A percentile compares a stretch with the other conserved stretches of the same genome.
Conservation (phyloP, 1,139 yeast species). For the Debaryomyces singareniensis region DNA sequence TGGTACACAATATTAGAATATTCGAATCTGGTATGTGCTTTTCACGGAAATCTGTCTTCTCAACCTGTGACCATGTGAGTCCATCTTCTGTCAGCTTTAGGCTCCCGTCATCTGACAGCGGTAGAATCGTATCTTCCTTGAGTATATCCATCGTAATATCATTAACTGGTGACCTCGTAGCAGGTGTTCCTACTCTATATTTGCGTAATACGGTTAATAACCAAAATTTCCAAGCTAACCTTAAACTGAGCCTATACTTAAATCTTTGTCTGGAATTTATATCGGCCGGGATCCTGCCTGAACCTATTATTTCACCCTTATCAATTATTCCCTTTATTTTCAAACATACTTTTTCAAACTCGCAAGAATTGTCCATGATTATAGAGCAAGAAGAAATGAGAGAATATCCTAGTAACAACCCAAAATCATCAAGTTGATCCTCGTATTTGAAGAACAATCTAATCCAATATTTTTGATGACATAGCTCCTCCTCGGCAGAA, state of each 20-base stretch:
- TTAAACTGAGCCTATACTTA: slow-evolving; percentile 29
- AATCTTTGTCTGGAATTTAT: slow-evolving; percentile 27
- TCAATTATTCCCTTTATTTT: slow-evolving; percentile 20
- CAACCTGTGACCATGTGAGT: slow-evolving; percentile 8
- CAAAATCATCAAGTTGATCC: slow-evolving; percentile 25
- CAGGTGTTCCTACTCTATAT: not conserved
- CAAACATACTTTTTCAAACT: slow-evolving; percentile 9
- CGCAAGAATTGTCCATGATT: slow-evolving; percentile 9
- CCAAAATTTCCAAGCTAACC: slow-evolving; percentile 40
- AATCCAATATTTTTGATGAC: slow-evolving; percentile 36
- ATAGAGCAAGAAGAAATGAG: slow-evolving; percentile 13
- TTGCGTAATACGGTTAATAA: slow-evolving; percentile 9
- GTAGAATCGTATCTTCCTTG: slow-evolving; percentile 10
- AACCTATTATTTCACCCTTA: slow-evolving; percentile 16
- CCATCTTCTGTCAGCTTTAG: slow-evolving; percentile 7
- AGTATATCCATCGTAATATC: slow-evolving; percentile 11
- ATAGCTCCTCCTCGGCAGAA: slow-evolving; percentile 16
- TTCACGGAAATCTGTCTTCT: slow-evolving; percentile 3
- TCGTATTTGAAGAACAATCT: slow-evolving; percentile 27
- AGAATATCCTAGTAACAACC: slow-evolving; percentile 16
- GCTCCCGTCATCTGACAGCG: slow-evolving; percentile 10
- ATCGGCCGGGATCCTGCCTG: slow-evolving; percentile 10
- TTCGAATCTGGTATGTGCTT: slow-evolving; percentile 10
- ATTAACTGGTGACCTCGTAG: slow-evolving; percentile 17
- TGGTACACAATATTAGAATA: slow-evolving; percentile 16